Percentiles rank a stretch among this genome's conserved stretches.
Evolutionary conservation across 2,329 filamentous ascomycete genomes (phyloP).

Genomic region (Keithomyces neogunnii): DNA sequence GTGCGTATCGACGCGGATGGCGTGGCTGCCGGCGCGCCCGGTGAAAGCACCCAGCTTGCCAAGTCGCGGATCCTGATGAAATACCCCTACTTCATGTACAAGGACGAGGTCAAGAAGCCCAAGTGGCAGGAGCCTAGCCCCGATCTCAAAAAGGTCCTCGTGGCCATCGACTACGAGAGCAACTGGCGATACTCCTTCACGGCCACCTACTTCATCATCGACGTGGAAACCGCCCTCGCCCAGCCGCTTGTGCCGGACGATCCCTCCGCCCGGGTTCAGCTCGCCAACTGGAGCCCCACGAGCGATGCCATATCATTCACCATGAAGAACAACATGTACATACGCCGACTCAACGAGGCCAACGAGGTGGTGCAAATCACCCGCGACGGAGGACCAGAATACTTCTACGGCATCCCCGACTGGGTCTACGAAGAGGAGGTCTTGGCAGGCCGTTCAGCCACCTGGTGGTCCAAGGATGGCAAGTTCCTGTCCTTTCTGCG

Average conservation of each 20-base stretch:
- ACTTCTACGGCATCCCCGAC: slow-evolving; percentile 94
- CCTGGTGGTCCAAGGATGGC: slow-evolving; percentile 92
- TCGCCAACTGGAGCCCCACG: slow-evolving; percentile 82
- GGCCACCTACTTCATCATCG: slow-evolving; percentile 83
- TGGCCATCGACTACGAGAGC: slow-evolving; percentile 62
- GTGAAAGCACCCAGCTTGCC: slow-evolving; percentile 21
- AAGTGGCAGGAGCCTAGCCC: slow-evolving; percentile 64
- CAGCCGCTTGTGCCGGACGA: slow-evolving; percentile 69
- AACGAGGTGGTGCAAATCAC: slow-evolving; percentile 65
- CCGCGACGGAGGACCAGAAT: slow-evolving; percentile 73
- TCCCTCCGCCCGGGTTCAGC: slow-evolving; percentile 59
- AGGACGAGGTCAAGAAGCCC: slow-evolving; percentile 46
- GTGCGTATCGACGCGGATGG: slow-evolving; percentile 45
- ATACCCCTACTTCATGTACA: slow-evolving; percentile 50
- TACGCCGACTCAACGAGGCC: slow-evolving; percentile 52
- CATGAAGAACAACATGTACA: slow-evolving; percentile 79
- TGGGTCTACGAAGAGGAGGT: slow-evolving; percentile 80
- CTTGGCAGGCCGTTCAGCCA: slow-evolving; percentile 68
- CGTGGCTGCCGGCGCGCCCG: slow-evolving; percentile 19
- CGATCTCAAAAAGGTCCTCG: slow-evolving; percentile 76
- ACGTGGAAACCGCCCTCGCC: slow-evolving; percentile 70
- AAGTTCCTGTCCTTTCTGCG: slow-evolving; percentile 85
- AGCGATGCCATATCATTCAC: slow-evolving; percentile 88
- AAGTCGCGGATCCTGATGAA: slow-evolving; percentile 69
- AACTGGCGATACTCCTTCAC: slow-evolving; percentile 90